phyloP scores from a whole-genome alignment of 139 green algal genomes.

The Tetradesmus lagerheimii region DNA sequence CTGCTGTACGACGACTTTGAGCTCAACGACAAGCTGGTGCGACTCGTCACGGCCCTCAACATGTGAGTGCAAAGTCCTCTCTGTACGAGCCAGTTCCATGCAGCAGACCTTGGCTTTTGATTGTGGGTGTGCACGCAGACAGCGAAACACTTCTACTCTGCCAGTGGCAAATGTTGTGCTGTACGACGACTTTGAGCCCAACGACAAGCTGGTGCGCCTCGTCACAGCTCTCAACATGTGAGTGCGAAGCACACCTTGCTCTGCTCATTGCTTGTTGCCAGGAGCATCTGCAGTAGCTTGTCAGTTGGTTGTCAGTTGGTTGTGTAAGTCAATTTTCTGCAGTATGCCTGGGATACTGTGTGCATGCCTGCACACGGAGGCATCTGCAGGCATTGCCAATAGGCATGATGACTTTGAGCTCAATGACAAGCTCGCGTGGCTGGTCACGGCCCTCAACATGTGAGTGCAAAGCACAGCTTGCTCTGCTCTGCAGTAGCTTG shows the following conservation, averaged over 20 bases:
- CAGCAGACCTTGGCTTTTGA: background rate
- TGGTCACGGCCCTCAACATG: slow-evolving; percentile 74
- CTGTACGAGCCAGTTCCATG: background rate
- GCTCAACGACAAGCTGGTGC: slow-evolving; percentile 66
- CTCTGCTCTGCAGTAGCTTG: background rate
- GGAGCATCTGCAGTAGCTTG: background rate
- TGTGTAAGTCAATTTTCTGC: too few species aligned
- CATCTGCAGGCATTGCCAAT: too few species aligned
- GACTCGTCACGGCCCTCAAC: slow-evolving; percentile 72
- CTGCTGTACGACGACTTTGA: slow-evolving; percentile 71
- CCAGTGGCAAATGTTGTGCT: too few species aligned
- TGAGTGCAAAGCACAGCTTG: slow-evolving; percentile 27
- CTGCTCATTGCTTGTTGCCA: too few species aligned
- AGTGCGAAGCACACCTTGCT: too few species aligned
- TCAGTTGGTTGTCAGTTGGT: too few species aligned
- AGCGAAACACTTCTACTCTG: too few species aligned
- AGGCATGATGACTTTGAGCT: slow-evolving; percentile 59
- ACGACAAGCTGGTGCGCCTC: slow-evolving; percentile 66
- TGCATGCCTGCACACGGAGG: too few species aligned
- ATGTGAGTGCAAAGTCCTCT: slow-evolving; percentile 51
- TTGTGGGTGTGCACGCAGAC: too few species aligned
- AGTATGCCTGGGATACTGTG: too few species aligned
- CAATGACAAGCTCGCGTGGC: slow-evolving; percentile 61
- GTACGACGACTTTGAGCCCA: slow-evolving; percentile 69
- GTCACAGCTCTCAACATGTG: slow-evolving; percentile 76